These are phyloP conservation scores for Trichophyton simii DNA, from an alignment of 2,329 filamentous ascomycete species.

Conservation along the genomic window DNA sequence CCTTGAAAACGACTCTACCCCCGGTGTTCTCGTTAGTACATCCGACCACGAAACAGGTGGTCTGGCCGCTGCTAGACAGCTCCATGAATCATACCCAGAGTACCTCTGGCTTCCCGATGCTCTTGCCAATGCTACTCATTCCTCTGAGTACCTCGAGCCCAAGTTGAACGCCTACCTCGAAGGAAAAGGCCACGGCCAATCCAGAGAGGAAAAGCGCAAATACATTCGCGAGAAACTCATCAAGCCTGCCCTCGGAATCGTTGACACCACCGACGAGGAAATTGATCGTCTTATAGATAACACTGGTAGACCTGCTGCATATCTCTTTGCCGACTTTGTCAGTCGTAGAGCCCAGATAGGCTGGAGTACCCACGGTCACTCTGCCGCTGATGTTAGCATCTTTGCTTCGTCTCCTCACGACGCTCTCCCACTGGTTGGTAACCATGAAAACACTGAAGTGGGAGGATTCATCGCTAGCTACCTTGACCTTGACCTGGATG, in stretches of 20 bases:
- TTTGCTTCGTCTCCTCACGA: conserved; percentile 63
- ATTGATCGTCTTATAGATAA: conserved; percentile 51
- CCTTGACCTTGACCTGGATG: conserved; percentile 64
- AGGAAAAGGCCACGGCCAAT: conserved; percentile 22
- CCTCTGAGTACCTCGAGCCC: conserved; percentile 55
- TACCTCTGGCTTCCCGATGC: conserved; percentile 73
- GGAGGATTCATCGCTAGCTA: conserved; percentile 71
- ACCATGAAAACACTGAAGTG: conserved; percentile 90
- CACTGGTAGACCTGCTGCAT: conserved; percentile 41
- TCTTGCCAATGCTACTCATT: conserved; percentile 66
- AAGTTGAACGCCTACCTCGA: conserved; percentile 51
- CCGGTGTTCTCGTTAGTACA: conserved; percentile 70
- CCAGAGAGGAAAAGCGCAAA: conserved; percentile 38
- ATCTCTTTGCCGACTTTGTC: conserved; percentile 69
- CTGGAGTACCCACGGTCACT: conserved; percentile 90
- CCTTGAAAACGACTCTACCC: conserved; percentile 58
- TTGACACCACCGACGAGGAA: conserved; percentile 59
- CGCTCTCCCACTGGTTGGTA: conserved; percentile 57
- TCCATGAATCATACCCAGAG: conserved; percentile 49
- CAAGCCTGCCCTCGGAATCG: conserved; percentile 59
- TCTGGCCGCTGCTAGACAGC: conserved; percentile 64
- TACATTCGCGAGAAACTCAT: conserved; percentile 62
- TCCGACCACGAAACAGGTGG: conserved; percentile 96
- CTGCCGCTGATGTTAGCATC: conserved; percentile 89
- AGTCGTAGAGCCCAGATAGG: conserved; percentile 79